Conservation (phyloP, 164 flowering plant genomes). For the Paratinospora sagittata region DNA sequence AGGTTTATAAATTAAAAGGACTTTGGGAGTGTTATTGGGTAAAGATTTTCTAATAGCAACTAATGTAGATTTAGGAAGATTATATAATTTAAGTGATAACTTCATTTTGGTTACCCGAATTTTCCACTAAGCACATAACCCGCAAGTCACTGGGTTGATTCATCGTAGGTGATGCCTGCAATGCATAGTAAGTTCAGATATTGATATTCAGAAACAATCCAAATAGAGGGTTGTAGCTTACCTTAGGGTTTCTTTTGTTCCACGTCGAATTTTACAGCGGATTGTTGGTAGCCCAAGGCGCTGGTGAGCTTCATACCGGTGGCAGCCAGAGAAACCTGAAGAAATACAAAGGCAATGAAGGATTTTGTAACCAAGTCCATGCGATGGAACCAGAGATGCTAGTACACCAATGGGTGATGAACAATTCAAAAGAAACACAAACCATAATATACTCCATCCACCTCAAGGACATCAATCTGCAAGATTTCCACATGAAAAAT, state of each 20-base stretch:
- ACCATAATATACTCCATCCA: slow-evolving; percentile 94
- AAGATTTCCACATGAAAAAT: slow-evolving; percentile 3
- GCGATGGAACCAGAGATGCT: neutral
- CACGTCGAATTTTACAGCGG: slow-evolving; percentile 77
- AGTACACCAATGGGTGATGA: neutral
- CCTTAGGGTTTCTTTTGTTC: slow-evolving; percentile 89
- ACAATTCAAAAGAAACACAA: slow-evolving; percentile 17
- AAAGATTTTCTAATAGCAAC: neutral
- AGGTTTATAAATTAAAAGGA: too few species aligned
- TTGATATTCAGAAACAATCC: neutral
- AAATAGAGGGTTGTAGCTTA: slow-evolving; percentile 13
- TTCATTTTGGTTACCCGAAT: neutral
- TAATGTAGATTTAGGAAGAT: neutral
- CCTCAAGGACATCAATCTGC: slow-evolving; percentile 99
- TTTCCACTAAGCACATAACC: neutral
- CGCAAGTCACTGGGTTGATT: slow-evolving; percentile 9
- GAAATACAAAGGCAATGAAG: neutral
- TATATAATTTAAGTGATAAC: neutral
- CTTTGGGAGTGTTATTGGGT: too few species aligned
- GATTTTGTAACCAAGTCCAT: neutral
- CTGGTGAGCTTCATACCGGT: slow-evolving; percentile 88
- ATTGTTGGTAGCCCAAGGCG: slow-evolving; percentile 78
- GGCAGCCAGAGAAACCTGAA: slow-evolving; percentile 88
- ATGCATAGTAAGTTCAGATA: slow-evolving; percentile 4
- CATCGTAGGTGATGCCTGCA: slow-evolving; percentile 77